phyloP scores from a whole-genome alignment of 345 rosid genomes.

The Microthlaspi erraticum region DNA sequence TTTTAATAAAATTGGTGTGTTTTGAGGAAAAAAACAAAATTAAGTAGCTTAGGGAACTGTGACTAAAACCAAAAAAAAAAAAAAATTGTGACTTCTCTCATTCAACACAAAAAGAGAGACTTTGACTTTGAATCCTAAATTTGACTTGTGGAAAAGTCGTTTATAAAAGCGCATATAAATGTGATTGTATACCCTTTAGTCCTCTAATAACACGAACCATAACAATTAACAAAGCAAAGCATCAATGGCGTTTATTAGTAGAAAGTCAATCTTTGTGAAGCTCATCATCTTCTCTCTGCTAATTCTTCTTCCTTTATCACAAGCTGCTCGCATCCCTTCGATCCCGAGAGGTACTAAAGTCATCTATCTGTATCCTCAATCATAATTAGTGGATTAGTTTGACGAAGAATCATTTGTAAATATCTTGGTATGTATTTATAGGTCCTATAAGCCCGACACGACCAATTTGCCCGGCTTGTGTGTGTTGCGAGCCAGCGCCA shows the following conservation, averaged over 20 bases:
- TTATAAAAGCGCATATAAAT: constrained; percentile 24
- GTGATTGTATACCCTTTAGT: not conserved
- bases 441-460: constrained; percentile 17
- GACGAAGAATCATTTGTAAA: not conserved
- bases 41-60: no score
- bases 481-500: constrained; percentile 37
- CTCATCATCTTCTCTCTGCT: constrained; percentile 23
- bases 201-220: constrained; percentile 6
- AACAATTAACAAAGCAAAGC: not conserved
- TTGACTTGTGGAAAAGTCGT: constrained; percentile 23
- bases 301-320: constrained; percentile 29
- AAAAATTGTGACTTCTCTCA: not conserved
- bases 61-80: no score
- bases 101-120: constrained; percentile 1
- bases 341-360: constrained; percentile 26
- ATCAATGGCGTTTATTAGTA: constrained; percentile 20
- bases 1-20: no score
- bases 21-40: no score
- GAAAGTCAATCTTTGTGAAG: constrained; percentile 15
- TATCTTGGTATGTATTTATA: constrained; percentile 17
- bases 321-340: constrained; percentile 32
- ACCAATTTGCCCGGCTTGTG: constrained; percentile 42
- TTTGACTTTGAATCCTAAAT: constrained; percentile 24
- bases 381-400: constrained; percentile 1
- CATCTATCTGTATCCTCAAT: constrained; percentile 1